These are phyloP conservation scores for Skeletonema costatum DNA, from an alignment of 108 stramenopile genomes.

Conservation along the genomic window DNA sequence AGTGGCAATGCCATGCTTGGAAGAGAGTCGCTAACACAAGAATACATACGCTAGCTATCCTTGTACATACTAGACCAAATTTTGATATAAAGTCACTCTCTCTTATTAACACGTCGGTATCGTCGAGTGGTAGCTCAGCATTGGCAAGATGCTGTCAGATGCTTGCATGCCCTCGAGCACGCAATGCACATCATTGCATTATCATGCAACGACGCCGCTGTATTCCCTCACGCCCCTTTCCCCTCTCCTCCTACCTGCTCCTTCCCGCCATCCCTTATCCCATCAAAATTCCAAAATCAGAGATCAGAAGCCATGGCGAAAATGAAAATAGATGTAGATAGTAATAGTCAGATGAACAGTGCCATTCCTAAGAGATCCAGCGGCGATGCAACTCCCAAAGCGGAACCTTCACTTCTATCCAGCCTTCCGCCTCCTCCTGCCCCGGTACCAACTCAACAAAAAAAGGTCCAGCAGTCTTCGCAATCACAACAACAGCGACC, in stretches of 20 bases:
- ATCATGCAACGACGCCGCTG: no score
- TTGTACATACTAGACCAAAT: not conserved
- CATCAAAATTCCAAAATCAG: not conserved
- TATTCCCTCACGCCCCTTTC: not conserved
- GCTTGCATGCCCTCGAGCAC: no score
- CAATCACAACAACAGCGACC: not conserved
- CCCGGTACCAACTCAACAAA: not conserved
- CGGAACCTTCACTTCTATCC: conserved; percentile 12
- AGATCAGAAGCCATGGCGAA: no score
- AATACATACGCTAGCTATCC: not conserved
- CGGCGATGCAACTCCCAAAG: conserved; percentile 2
- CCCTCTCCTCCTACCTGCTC: not conserved
- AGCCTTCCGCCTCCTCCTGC: conserved; percentile 18
- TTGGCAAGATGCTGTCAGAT: no score
- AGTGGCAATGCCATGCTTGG: not conserved
- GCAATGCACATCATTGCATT: no score
- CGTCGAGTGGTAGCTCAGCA: not conserved
- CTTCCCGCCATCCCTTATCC: not conserved
- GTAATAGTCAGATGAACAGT: not conserved
- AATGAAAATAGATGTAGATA: no score
- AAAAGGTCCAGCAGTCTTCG: not conserved
- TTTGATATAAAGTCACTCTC: not conserved
- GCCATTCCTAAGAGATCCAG: conserved; percentile 9
- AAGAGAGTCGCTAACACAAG: not conserved
- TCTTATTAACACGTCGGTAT: not conserved